Percentiles rank a stretch among this genome's conserved stretches.
Conservation (phyloP, 257 asterid species). For the Rhazya stricta region DNA sequence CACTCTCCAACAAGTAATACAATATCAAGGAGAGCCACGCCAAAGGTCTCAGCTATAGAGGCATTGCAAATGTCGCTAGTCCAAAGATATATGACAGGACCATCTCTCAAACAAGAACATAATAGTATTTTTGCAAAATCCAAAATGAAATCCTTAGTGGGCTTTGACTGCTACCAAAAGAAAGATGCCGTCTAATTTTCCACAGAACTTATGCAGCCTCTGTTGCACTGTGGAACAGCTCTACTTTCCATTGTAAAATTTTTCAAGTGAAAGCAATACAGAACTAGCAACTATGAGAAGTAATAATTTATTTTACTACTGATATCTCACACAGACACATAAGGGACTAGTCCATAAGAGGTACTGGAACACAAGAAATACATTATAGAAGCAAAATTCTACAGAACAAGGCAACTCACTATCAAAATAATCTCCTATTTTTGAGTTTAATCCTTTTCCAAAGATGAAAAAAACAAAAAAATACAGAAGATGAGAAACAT, state of each 20-base stretch:
- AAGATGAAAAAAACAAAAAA: background rate
- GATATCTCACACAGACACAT: background rate
- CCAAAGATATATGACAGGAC: slow-evolving; percentile 18
- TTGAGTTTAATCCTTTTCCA: background rate
- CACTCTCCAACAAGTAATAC: slow-evolving; percentile 99
- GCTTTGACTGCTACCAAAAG: background rate
- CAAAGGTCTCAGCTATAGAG: slow-evolving; percentile 96
- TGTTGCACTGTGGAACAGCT: slow-evolving; percentile 96
- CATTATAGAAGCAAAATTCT: background rate
- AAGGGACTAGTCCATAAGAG: background rate
- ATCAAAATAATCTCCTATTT: background rate
- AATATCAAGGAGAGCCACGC: slow-evolving; percentile 94
- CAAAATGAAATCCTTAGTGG: background rate
- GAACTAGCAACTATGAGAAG: slow-evolving; percentile 45
- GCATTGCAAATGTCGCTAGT: slow-evolving; percentile 30
- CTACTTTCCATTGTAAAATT: slow-evolving; percentile 96
- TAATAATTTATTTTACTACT: slow-evolving; percentile 15
- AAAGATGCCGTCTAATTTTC: slow-evolving; percentile 48
- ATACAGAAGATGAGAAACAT: background rate
- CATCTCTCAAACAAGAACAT: background rate
- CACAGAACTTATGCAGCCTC: slow-evolving; percentile 97
- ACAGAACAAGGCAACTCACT: background rate
- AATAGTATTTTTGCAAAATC: background rate
- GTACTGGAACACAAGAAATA: background rate
- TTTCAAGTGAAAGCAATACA: slow-evolving; percentile 91